Percentiles rank a stretch among this genome's conserved stretches.
Conservation (phyloP, 345 rosid species). For the Eucalyptus grandis region DNA sequence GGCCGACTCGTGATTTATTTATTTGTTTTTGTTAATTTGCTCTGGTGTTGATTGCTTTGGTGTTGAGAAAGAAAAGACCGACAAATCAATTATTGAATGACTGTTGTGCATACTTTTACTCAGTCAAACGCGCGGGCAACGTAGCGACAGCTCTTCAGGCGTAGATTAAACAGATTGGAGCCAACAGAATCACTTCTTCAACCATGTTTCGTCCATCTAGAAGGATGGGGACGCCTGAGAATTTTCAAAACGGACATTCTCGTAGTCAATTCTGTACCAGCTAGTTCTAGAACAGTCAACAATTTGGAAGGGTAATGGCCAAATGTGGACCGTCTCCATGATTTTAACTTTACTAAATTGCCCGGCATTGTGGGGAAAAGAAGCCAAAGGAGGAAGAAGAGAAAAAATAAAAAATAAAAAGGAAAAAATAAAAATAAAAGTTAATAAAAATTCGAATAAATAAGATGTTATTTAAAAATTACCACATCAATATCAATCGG, state of each 20-base stretch:
- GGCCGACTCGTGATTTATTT: neutral
- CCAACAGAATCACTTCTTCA: neutral
- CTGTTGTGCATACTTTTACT: neutral
- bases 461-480: no score
- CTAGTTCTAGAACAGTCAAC: neutral
- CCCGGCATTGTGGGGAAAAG: no score
- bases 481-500: fast-evolving
- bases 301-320: no score
- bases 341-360: no score
- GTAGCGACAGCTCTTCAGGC: fast-evolving
- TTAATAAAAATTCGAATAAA: no score
- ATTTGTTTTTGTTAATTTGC: neutral
- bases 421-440: no score
- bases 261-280: neutral
- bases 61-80: neutral
- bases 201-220: neutral
- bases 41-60: neutral
- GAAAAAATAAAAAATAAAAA: no score
- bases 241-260: neutral
- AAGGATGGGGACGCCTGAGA: neutral
- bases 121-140: neutral
- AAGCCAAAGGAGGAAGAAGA: no score
- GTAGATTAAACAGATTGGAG: neutral
- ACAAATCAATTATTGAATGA: neutral
- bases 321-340: no score